Base-by-base conservation (phyloP, 371 early-diverging fungal species). In the Syncephalastrum monosporum region DNA sequence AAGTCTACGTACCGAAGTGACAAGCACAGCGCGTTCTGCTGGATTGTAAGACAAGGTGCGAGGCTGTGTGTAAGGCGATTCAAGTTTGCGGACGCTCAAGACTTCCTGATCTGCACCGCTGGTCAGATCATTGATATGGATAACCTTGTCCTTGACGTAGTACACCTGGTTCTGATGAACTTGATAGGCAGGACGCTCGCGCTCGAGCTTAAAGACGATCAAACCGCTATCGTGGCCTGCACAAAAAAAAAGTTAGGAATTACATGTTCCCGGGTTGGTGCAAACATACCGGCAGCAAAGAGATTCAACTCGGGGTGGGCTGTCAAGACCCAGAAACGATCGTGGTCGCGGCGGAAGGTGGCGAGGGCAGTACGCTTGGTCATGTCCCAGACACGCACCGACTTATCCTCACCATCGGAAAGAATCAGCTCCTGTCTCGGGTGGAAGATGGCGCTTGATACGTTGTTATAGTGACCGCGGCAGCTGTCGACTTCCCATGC, bases 401-500 rank as follows among this genome's bases (percentile, higher is more conserved):
- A 88, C 65, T 97, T 97, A 72, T 99, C 99, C 69, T 99, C 56
- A 12, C 19, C 47, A 49, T 49, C 57, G 41, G 33, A 47, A 42
- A 99, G 66, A 56, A 99, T 90, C 21, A 97, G 78, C 50, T 96
- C 97, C 60, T 92, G 92, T 19, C 91, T 86, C 24, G 94, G 95
- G 68, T 95, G 96, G 84, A 99, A 95, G 41, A 96, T 66, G 5
- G 88, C 92, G 50, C 90, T 85, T 16, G 95, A 96, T 42, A 99
- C 96, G 63, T 97, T 98, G 85, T 95, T 96, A 75, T 93, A 98
- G 73, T 99, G 99, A 12, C 97, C 97, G 38, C 98, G 90, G 78
- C 94, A 94, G 17, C 98, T 93, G 66, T 98, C 99, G 14, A 96
- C 93, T 72, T 99, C 99, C 95, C 96, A 96, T 13, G 99, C 97